A percentile compares a stretch with the other conserved stretches of the same genome.
phyloP scores from a whole-genome alignment of 257 asterid genomes.

The Rubia yunnanensis region DNA sequence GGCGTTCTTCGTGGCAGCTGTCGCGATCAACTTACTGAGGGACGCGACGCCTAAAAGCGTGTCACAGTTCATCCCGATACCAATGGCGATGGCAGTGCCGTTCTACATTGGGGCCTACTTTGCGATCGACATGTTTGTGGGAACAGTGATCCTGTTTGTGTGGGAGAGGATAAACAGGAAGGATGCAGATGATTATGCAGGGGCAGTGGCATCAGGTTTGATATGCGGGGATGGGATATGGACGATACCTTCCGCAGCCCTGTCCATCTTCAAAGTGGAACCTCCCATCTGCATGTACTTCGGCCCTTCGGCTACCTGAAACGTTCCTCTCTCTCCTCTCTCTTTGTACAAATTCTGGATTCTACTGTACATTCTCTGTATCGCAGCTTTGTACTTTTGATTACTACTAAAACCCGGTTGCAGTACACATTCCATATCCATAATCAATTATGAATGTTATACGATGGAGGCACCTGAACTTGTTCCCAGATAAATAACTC shows the following conservation, averaged over 20 bases:
- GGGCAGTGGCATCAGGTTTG: constrained; percentile 92
- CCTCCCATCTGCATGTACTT: constrained; percentile 97
- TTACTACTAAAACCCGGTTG: too few relatives aligned
- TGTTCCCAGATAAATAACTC: too few relatives aligned
- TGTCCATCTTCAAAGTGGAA: constrained; percentile 76
- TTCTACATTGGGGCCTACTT: constrained; percentile 92
- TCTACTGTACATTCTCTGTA: background rate
- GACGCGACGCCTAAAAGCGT: constrained; percentile 46
- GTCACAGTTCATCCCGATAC: constrained; percentile 74
- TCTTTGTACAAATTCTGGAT: too few relatives aligned
- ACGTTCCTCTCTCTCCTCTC: too few relatives aligned
- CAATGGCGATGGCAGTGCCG: constrained; percentile 97
- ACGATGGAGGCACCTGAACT: too few relatives aligned
- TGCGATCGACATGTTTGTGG: constrained; percentile 93
- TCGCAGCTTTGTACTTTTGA: too few relatives aligned
- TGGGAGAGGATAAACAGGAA: constrained; percentile 74
- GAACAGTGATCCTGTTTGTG: constrained; percentile 66
- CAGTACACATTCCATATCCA: too few relatives aligned
- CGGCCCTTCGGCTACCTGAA: constrained; percentile 50
- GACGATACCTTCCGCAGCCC: constrained; percentile 92
- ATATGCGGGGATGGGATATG: constrained; percentile 92
- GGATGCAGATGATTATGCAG: constrained; percentile 71
- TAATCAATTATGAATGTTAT: too few relatives aligned
- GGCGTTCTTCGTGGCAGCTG: constrained; percentile 71
- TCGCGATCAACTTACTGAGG: constrained; percentile 55